Evolutionary conservation across 2,329 filamentous ascomycete genomes (phyloP).

Genomic region (Penicillium sp.): DNA sequence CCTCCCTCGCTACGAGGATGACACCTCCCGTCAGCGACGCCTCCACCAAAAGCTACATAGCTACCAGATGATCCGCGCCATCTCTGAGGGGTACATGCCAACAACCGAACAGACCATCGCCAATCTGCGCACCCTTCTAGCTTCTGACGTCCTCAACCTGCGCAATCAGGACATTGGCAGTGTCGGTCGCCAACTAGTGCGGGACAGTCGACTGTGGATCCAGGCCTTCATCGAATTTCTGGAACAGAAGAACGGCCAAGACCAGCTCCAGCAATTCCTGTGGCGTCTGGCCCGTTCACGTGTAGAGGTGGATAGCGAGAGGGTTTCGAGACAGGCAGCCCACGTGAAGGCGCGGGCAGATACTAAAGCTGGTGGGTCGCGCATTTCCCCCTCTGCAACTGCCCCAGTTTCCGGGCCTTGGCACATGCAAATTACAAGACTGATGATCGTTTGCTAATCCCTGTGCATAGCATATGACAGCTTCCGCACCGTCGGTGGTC

Average conservation of each 20-base stretch:
- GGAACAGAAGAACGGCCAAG: constrained; percentile 73
- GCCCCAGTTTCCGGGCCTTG: constrained; percentile 1
- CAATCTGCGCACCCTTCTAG: constrained; percentile 75
- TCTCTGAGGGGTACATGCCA: constrained; percentile 84
- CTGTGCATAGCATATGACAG: constrained; percentile 66
- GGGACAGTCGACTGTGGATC: constrained; percentile 70
- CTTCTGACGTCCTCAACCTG: constrained; percentile 74
- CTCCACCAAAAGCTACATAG: constrained; percentile 88
- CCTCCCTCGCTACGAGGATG: constrained; percentile 71
- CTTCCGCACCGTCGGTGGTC: constrained; percentile 73
- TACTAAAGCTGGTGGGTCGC: constrained; percentile 60
- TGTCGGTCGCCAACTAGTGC: constrained; percentile 70
- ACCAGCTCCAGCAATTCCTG: constrained; percentile 88
- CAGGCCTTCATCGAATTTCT: constrained; percentile 78
- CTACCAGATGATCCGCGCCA: constrained; percentile 84
- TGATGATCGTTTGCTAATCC: constrained; percentile 11
- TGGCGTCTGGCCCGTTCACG: constrained; percentile 79
- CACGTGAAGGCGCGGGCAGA: constrained; percentile 67
- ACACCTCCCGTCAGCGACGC: constrained; percentile 71
- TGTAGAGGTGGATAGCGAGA: constrained; percentile 63
- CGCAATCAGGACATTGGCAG: constrained; percentile 71
- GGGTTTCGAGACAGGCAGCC: constrained; percentile 60
- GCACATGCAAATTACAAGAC: not conserved
- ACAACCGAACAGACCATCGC: constrained; percentile 80
- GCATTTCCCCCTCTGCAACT: not conserved